These are phyloP conservation scores for Fusarium sp. DNA, from an alignment of 2,329 filamentous ascomycete genomes.

Conservation along the genomic window DNA sequence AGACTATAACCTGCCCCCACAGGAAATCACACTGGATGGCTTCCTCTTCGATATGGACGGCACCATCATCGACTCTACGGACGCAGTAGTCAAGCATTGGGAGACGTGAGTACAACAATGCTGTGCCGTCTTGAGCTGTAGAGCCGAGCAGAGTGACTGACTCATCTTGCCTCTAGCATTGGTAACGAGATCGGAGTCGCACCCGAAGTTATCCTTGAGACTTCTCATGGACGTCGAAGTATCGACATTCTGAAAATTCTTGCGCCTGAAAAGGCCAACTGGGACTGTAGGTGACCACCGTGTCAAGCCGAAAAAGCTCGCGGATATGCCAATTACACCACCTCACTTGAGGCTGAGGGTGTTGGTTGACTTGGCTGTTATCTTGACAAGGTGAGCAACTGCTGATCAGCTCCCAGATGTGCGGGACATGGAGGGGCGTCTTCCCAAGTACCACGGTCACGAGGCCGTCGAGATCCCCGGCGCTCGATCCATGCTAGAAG, in stretches of 20 bases:
- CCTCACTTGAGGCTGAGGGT: slow-evolving; percentile 7
- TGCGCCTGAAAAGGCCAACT: slow-evolving; percentile 85
- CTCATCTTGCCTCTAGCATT: slow-evolving; percentile 59
- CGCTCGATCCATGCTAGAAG: slow-evolving; percentile 73
- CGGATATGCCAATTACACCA: neutral
- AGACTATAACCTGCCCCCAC: slow-evolving; percentile 55
- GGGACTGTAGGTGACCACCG: slow-evolving; percentile 73
- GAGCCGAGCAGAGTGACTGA: neutral
- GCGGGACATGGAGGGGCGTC: slow-evolving; percentile 76
- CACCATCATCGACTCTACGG: slow-evolving; percentile 83
- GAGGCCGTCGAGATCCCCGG: slow-evolving; percentile 89
- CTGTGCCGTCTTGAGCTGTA: neutral
- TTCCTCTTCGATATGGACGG: slow-evolving; percentile 82
- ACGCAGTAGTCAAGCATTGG: slow-evolving; percentile 82
- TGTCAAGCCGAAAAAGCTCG: too few relatives aligned
- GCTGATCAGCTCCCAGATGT: slow-evolving; percentile 67
- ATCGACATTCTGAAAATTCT: slow-evolving; percentile 86
- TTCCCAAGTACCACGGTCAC: slow-evolving; percentile 78
- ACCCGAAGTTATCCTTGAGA: slow-evolving; percentile 84
- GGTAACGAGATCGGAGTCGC: slow-evolving; percentile 85
- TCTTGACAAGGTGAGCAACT: neutral
- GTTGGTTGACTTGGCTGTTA: neutral
- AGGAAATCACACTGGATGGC: slow-evolving; percentile 61
- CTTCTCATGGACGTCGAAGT: slow-evolving; percentile 87
- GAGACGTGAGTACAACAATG: slow-evolving; percentile 60